These are phyloP conservation scores for Mallotus repandus DNA, from an alignment of 441 rosid species.

Conservation along the genomic window DNA sequence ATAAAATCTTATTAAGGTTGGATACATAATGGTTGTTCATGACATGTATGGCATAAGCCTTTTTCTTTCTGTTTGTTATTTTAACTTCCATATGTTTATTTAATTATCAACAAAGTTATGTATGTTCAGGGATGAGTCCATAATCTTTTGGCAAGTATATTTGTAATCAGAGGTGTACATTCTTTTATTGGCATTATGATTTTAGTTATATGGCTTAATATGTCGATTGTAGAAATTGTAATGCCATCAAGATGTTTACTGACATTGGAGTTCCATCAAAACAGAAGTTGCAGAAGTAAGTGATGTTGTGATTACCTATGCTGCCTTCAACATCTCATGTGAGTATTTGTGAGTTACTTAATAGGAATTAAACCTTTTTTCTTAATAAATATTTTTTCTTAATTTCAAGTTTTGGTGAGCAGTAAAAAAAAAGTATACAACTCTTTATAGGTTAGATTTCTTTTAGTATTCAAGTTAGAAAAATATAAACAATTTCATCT, in stretches of 20 bases:
- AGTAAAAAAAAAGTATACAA: too few species aligned
- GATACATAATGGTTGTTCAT: slow-evolving; percentile 67
- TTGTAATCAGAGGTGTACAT: not conserved
- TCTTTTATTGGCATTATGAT: slow-evolving; percentile 5
- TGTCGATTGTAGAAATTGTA: slow-evolving; percentile 55
- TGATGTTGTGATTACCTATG: slow-evolving; percentile 88
- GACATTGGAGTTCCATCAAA: slow-evolving; percentile 58
- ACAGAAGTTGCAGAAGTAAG: slow-evolving; percentile 81
- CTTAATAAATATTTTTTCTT: too few species aligned
- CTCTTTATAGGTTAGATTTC: too few species aligned
- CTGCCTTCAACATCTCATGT: slow-evolving; percentile 89
- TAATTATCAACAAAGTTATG: not conserved
- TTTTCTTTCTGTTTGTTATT: slow-evolving; percentile 9
- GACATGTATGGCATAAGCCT: slow-evolving; percentile 54
- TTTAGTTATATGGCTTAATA: slow-evolving; percentile 9
- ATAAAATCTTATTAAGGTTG: slow-evolving; percentile 73
- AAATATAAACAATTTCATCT: too few species aligned
- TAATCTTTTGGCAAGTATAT: not conserved
- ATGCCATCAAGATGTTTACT: slow-evolving; percentile 61
- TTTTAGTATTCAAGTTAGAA: too few species aligned
- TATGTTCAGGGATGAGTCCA: not conserved
- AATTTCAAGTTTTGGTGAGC: too few species aligned
- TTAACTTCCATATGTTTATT: slow-evolving; percentile 3
- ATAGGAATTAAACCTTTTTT: too few species aligned
- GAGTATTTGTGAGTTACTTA: slow-evolving; percentile 37